phyloP scores from a whole-genome alignment of 192 early-diverging fungal genomes.

The Gaertneriomyces sp. region DNA sequence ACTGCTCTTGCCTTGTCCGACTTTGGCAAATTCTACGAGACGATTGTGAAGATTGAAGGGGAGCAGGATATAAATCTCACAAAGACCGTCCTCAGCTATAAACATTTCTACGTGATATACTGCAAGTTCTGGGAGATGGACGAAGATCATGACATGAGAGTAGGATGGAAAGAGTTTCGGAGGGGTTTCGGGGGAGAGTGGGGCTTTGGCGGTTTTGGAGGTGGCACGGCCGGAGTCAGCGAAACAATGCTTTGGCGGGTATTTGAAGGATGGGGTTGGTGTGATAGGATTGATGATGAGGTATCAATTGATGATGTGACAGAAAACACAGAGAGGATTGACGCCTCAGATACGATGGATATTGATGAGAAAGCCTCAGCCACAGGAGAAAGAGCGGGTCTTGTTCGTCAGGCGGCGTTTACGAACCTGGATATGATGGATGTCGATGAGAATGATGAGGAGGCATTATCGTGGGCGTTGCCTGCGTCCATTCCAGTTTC shows the following conservation, averaged over 20 bases:
- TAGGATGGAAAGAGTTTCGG: constrained; percentile 61
- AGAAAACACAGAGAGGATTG: too few species aligned
- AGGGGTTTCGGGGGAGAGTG: constrained; percentile 72
- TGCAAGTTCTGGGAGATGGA: constrained; percentile 97
- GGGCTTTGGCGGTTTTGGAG: constrained; percentile 25
- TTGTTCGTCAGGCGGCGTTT: neutral
- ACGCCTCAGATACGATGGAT: too few species aligned
- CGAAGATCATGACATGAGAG: constrained; percentile 78
- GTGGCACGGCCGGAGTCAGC: constrained; percentile 38
- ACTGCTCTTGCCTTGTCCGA: constrained; percentile 74
- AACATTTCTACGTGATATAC: constrained; percentile 97
- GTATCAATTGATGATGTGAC: too few species aligned
- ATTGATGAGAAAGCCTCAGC: too few species aligned
- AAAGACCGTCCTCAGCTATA: constrained; percentile 79
- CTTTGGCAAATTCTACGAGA: constrained; percentile 66
- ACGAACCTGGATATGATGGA: neutral
- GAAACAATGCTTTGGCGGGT: constrained; percentile 67
- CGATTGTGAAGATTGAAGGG: constrained; percentile 61
- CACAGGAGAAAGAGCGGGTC: too few species aligned
- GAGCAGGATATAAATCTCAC: constrained; percentile 72
- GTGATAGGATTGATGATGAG: constrained; percentile 27
- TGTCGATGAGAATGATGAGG: neutral
- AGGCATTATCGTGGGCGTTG: neutral
- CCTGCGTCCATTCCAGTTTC: constrained; percentile 10
- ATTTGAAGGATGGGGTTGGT: constrained; percentile 58